Evolutionary conservation across 495 filamentous ascomycete genomes (phyloP), one percentile per base, ranked within the genome.

Genomic region (Sabuloglossum arenarium): DNA sequence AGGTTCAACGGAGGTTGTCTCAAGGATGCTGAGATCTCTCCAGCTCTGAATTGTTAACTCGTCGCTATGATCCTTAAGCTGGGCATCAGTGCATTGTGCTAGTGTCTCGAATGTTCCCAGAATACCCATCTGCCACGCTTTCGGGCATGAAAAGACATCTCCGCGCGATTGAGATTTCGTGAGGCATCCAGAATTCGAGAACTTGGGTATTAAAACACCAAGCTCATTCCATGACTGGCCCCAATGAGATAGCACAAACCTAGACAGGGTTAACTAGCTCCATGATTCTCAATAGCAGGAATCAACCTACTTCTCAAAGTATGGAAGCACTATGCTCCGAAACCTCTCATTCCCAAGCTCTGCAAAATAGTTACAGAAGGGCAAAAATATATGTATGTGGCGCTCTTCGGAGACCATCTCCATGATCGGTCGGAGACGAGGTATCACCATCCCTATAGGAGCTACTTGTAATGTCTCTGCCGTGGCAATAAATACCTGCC

Each of bases 311-410:
- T 75, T 86, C 64, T 89, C 82, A 59, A 97, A 86, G 60, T 86
- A 79, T 52, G 86, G 86, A 12, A 87, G 70, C 11, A 93, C 69
- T 11, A 95, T 72, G 53, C 76, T 76, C 45, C 80, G 72, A 64
- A 97, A 98, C 43, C 86, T 75, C 55, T 90, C 83, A 10, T 73
- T 63, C 45, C 84, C 80, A 56, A 88, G 69, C 42, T 85, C 76
- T 0, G 82, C 77, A 59, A 89, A 79, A 31, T 85, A 81, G 14
- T 80, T 80, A 65, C 85, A 96, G 63, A 95, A 96, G 5, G 78
- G 73, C 49, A 96, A 70, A 66, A 97, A 97, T 34, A 79, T 77
- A 53, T 65, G 64, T 58, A 79, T 77, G 53, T 85, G 72, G 1
- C 69, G 72, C 21, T 80, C 79, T 49, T 71, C 75, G 6, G 78